Evolutionary conservation across 1,284 basidiomycete genomes (phyloP).

Genomic region (Malassezia equina): DNA sequence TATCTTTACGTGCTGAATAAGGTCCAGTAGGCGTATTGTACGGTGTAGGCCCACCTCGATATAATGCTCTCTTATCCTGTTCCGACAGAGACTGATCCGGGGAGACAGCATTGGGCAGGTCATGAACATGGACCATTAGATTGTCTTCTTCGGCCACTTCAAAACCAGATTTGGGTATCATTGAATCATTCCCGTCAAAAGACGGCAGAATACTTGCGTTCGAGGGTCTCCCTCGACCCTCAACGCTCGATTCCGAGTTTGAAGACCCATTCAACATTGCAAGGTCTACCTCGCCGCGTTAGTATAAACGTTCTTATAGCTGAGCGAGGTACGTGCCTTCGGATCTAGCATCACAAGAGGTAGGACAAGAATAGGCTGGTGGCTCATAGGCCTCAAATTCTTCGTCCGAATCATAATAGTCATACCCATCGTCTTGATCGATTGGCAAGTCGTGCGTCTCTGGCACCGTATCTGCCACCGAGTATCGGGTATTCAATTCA

Average conservation of each 20-base stretch:
- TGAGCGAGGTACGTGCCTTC: neutral
- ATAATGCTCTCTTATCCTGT: neutral
- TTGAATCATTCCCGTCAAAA: neutral
- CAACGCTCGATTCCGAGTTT: neutral
- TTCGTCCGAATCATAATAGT: slow-evolving; percentile 12
- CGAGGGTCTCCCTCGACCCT: neutral
- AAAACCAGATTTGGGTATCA: neutral
- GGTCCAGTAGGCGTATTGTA: slow-evolving; percentile 35
- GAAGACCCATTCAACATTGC: neutral
- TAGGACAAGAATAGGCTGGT: neutral
- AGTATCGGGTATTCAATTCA: slow-evolving; percentile 12
- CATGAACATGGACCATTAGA: slow-evolving; percentile 33
- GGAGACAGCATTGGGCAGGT: slow-evolving; percentile 25
- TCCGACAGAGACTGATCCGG: slow-evolving; percentile 16
- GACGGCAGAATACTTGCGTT: neutral
- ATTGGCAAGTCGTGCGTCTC: slow-evolving; percentile 10
- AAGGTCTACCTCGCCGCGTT: neutral
- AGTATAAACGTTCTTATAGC: neutral
- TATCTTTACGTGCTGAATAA: neutral
- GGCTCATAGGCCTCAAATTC: neutral
- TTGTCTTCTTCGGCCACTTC: slow-evolving; percentile 8
- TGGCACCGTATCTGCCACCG: slow-evolving; percentile 6
- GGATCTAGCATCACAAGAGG: neutral
- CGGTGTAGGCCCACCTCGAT: slow-evolving; percentile 37
- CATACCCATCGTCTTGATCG: slow-evolving; percentile 14